Conservation (phyloP, 495 filamentous ascomycete genomes). For the Astrothelium subdiscretum region DNA sequence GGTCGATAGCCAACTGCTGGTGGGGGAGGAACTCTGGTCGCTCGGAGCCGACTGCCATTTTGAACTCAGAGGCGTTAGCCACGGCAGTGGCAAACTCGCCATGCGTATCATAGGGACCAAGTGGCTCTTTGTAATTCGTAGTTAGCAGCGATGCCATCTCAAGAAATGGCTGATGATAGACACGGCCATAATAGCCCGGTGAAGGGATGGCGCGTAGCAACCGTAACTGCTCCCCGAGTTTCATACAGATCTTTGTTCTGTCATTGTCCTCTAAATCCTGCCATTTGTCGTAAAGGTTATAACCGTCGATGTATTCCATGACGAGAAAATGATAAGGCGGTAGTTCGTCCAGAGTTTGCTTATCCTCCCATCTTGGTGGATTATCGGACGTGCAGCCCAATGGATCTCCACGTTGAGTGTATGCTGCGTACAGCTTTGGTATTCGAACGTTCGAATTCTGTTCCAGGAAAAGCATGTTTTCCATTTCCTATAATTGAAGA, state of each 20-base stretch:
- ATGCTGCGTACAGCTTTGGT: background rate
- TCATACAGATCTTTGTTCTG: background rate
- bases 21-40: background rate
- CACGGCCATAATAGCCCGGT: background rate
- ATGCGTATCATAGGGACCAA: background rate
- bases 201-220: background rate
- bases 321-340: background rate
- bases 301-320: background rate
- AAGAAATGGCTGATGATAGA: background rate
- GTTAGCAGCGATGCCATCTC: background rate
- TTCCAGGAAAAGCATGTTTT: background rate
- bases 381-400: background rate
- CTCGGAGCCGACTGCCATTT: background rate
- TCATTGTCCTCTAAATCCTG: background rate
- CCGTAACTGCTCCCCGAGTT: background rate
- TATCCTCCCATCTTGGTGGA: background rate
- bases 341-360: background rate
- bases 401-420: background rate
- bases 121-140: background rate
- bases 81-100: background rate
- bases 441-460: background rate
- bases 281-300: background rate
- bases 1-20: background rate
- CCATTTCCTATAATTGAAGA: background rate
- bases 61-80: background rate